Evolutionary conservation across 176 grass and related monocot species (phyloP), one percentile per base, ranked within the genome.

Genomic region (Urochloa ruziziensis): DNA sequence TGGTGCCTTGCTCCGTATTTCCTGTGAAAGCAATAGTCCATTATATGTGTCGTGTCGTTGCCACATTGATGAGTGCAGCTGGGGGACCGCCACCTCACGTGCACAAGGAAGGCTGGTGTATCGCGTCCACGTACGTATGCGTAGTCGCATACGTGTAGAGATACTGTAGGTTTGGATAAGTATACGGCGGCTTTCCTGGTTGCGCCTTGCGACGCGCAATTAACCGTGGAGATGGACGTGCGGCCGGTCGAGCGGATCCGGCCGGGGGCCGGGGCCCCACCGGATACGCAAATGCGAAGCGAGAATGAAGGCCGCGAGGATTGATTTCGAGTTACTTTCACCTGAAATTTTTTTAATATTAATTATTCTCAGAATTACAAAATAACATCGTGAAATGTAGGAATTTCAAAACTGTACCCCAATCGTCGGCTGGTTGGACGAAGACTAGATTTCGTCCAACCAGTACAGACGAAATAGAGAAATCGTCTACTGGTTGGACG

Each of bases 11-110:
- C 75, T 63, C 59, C 75, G 57, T 62, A 62, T 78, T 62, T 44
- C 57, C 74, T 77, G 36, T 77, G 54, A 61, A 44, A 77, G 74
- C 56, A 62, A 27, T 21, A 44, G 57, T 53, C 74, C 53, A 28
- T 42, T 19, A 17, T 30, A 2, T 4, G 8, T 43, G 53, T 3
- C 3, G 23, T 59, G 34, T 59, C 34, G 68, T 47, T 47, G 68
- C 15, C 42, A 71, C 16, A 4, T 11, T 18, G 15, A 49, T 19
- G 21, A 57, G 33, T 25, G 73, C 21, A 17, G 2, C 24, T 23
- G 75, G 39, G 58, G 3, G n/a, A n/a, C 73, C 23, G 51, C 49
- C 51, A 10, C 39, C 9, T 75, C 51, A 75, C 73, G 52, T 57
- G 73, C 69, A 4, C 24, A 4, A 21, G 8, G 15, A 27, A 66